Evolutionary conservation across 495 filamentous ascomycete species (phyloP), one percentile per base, ranked within the genome.

Genomic region (Penicillium angulare): DNA sequence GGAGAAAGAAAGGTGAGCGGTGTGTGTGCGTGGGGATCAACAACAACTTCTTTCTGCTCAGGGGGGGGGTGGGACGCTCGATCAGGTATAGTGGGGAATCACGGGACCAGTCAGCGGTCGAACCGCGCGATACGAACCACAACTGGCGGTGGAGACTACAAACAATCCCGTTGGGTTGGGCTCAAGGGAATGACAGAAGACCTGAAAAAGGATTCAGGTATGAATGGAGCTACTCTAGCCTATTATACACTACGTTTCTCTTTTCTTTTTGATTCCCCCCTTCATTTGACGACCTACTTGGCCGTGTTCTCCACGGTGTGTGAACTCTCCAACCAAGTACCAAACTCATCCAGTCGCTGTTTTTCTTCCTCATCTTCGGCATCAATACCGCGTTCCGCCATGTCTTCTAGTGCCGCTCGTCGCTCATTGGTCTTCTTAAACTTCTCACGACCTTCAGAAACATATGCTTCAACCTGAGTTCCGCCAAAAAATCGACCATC

Each of bases 401-500:
- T 50, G 18, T 77, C 73, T 35, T 73, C 75, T n/a, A 73, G 45
- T 15, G 57, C 66, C 7, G 56, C 66, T 17, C 72, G 74, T 53
- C 71, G 72, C 53, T 77, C 69, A 50, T 69, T 74, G 27, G 77
- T 81, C 73, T 88, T 92, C 59, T 79, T 83, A 60, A 92, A 97
- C 47, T 79, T 82, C 71, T 95, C 89, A 32, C 72, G 77, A 3
- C 89, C 90, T 21, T 86, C 81, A 0, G 85, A 81, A 33, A 92
- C 79, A 52, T 86, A 89, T 6, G 92, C 92, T 56, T 82, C 77
- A 6, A 97, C 86, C 9, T 77, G 78, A n/a, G 76, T 81, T 5
- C 85, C 84, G 20, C 75, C 86, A 63, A 96, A 97, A 47, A 74
- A 81, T 10, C 92, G 82, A 5, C 92, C 92, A 56, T 89, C 80